phyloP scores from a whole-genome alignment of 192 early-diverging fungal species.

The Haplosporangium gracile region DNA sequence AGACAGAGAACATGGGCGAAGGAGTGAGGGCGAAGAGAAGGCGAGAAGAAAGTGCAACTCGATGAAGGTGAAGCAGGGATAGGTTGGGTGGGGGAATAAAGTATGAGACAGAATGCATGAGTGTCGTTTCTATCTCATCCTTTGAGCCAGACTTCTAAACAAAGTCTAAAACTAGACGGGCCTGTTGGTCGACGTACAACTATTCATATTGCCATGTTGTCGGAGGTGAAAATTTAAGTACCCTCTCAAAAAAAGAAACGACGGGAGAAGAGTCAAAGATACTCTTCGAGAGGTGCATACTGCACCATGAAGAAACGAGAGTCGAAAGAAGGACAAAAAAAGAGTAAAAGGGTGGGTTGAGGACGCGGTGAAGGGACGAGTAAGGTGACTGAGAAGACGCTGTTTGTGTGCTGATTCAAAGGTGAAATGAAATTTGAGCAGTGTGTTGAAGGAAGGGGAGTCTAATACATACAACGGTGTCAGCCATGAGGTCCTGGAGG shows the following conservation, averaged over 20 bases:
- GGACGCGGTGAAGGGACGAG: not conserved
- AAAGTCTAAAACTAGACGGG: not conserved
- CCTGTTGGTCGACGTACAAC: not conserved
- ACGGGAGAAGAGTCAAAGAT: not conserved
- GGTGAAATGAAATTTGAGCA: not conserved
- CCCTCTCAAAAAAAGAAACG: not conserved
- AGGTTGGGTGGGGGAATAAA: not conserved
- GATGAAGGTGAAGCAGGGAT: not conserved
- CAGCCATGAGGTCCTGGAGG: conserved; percentile 38
- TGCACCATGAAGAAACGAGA: no score
- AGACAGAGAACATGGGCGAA: not conserved
- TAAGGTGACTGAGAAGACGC: not conserved
- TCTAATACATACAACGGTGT: conserved; percentile 37
- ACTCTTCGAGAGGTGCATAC: no score
- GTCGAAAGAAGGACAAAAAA: not conserved
- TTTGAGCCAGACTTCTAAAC: not conserved
- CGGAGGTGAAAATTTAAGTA: not conserved
- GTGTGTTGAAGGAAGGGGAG: no score
- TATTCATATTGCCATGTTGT: not conserved
- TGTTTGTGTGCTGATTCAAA: not conserved
- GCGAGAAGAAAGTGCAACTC: not conserved
- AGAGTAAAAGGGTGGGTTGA: not conserved
- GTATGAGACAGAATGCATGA: not conserved
- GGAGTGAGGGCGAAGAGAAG: not conserved
- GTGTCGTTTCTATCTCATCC: not conserved